Conservation (phyloP, 2,329 filamentous ascomycete genomes). For the Cordyceps sp. region DNA sequence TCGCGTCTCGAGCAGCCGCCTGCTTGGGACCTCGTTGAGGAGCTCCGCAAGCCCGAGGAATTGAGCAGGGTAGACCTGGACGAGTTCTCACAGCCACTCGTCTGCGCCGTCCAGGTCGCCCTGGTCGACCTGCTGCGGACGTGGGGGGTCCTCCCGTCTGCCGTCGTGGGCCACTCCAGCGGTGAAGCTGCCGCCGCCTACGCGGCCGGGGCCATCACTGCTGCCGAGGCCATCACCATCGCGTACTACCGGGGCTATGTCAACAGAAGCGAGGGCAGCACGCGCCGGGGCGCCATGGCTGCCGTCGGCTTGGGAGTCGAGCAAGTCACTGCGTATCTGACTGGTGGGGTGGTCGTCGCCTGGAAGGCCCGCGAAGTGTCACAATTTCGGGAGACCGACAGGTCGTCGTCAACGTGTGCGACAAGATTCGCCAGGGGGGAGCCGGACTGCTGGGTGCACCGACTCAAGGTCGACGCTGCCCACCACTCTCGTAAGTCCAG, state of each 20-base stretch:
- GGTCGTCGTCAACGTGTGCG: no score
- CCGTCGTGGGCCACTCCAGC: conserved; percentile 24
- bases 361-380: not conserved
- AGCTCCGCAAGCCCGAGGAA: not conserved
- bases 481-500: no score
- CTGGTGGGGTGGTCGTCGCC: not conserved
- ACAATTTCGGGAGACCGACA: not conserved
- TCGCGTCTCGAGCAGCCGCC: not conserved
- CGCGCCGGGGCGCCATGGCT: not conserved
- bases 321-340: not conserved
- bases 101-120: conserved; percentile 26
- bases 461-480: no score
- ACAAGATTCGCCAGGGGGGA: no score
- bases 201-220: conserved; percentile 22
- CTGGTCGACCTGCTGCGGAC: conserved; percentile 23
- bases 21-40: not conserved
- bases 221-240: conserved; percentile 23
- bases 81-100: conserved; percentile 13
- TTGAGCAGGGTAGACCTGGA: not conserved
- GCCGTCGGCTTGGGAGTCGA: not conserved
- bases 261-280: no score
- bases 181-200: conserved; percentile 31
- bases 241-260: conserved; percentile 26
- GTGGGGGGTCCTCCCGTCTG: conserved; percentile 18
- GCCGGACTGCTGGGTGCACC: no score